phyloP scores from a whole-genome alignment of 176 grass and related monocot species.

The Thalia dealbata region DNA sequence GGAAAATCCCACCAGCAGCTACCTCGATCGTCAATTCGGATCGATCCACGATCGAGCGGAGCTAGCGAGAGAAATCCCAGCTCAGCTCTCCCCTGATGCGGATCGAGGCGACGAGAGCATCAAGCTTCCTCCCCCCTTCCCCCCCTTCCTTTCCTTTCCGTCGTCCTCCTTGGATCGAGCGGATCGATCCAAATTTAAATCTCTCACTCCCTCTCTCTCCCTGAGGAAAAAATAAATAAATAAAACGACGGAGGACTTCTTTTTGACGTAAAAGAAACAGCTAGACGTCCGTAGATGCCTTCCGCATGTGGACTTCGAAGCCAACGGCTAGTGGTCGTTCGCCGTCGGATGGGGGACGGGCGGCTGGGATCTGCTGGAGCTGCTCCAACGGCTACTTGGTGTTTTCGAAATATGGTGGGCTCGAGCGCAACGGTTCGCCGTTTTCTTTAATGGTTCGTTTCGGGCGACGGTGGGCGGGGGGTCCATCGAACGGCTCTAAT shows the following conservation, averaged over 20 bases:
- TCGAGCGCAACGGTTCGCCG: neutral
- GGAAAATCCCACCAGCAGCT: neutral
- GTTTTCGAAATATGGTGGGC: slow-evolving; percentile 1
- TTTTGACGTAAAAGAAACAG: slow-evolving; percentile 3
- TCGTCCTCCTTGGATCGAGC: too few relatives aligned
- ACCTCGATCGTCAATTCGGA: slow-evolving; percentile 10
- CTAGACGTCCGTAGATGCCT: slow-evolving; percentile 27
- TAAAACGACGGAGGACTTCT: neutral
- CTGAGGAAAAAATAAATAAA: neutral
- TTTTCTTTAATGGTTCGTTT: neutral
- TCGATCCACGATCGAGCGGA: too few relatives aligned
- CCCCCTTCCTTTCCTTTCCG: too few relatives aligned
- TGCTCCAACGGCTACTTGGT: slow-evolving; percentile 2
- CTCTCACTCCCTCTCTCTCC: neutral
- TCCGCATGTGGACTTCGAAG: neutral
- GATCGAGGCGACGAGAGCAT: neutral
- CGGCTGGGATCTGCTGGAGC: neutral
- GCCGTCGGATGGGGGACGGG: neutral
- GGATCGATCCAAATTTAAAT: slow-evolving; percentile 1
- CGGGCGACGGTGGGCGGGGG: neutral
- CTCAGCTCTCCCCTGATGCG: slow-evolving; percentile 3
- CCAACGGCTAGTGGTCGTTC: slow-evolving; percentile 15
- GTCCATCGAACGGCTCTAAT: neutral
- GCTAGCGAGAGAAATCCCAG: neutral
- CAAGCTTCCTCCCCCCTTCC: slow-evolving; percentile 22